Evolutionary conservation across 495 filamentous ascomycete genomes (phyloP), one percentile per base, ranked within the genome.

Genomic region (Penicillium salamii): DNA sequence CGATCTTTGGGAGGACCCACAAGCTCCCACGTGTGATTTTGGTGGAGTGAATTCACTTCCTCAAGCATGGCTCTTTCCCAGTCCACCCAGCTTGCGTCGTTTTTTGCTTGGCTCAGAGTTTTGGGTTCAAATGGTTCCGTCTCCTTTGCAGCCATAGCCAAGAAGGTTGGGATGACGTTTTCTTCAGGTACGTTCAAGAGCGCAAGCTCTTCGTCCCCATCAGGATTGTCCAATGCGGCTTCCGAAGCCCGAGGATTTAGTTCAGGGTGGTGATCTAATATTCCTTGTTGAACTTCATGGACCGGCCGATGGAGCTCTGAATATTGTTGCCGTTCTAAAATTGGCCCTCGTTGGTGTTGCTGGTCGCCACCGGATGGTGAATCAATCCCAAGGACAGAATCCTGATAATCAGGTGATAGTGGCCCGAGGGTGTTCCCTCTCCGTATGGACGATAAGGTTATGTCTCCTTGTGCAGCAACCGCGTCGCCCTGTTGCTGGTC

Each of bases 11-110:
- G 65, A 18, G 34, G 56, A 7, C 50, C 29, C 23, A 67, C 50
- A 24, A 71, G 42, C 23, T 49, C 51, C 58, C 53, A 70, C 12
- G 63, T 67, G 24, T 60, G 47, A 43, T 65, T 68, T 14, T 64
- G 29, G n/a, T 44, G 24, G 20, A 65, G 61, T 14, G 50, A 61
- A 9, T 63, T 9, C 11, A 52, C 11, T 45, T 69, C 57, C 18
- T 65, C 53, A 17, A 31, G 20, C 42, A 59, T 52, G 40, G 13
- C 43, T 19, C 36, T 58, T 54, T 54, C 48, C 56, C 29, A 54
- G 48, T 59, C 52, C 5, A 52, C 24, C 42, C 40, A 57, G 46
- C 46, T 23, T 42, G 40, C 13, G 29, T 49, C 40, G 13, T 49
- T 53, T 20, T 53, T 57, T 1, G 45, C 45, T 20, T 57, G 19